Base-by-base conservation (phyloP, 495 filamentous ascomycete species). In the Hyaloscypha bicolor region DNA sequence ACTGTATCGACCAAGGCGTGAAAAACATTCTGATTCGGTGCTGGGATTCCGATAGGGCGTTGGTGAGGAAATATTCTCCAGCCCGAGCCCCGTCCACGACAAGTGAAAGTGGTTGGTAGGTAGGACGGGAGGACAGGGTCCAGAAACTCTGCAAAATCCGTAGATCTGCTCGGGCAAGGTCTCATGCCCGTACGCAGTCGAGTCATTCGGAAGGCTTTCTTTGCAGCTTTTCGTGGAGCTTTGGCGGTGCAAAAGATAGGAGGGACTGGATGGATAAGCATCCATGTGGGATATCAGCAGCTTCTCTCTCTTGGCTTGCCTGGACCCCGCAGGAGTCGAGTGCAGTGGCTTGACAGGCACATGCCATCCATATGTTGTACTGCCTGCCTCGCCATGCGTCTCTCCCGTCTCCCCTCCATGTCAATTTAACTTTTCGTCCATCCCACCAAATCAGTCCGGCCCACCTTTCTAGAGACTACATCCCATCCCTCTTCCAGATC, bases 341-440 rank as follows among this genome's bases (percentile, higher is more conserved):
- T 67, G 35, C 8, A 8, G 35, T 3, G 69, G 69, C 69, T 66
- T 62, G 65, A 62, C 57, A 64, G 45, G 65, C 69, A 64, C 69
- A 67, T 68, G 69, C 60, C 61, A 64, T 55, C 61, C 65, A 68
- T 25, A 25, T 64, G 65, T 68, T 65, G 67, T 60, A 52, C 56
- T 48, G 42, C 32, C 61, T 58, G 57, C 53, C 19, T 31, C 12
- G 59, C 60, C 61, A 67, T 64, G 60, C 55, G 52, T 60, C 37
- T 53, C 21, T 58, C 29, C 52, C 56, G 30, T 35, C 30, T 33
- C 37, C 33, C 56, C 52, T 29, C 39, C 59, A 56, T 9, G 29
- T 60, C 30, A 62, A 37, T 33, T 58, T 51, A 33, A 52, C 37
- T 51, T 25, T 52, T 22, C 19, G 33, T 55, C 22, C 62, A 63